Evolutionary conservation across 441 rosid genomes (phyloP).

Genomic region (Euphorbia schlechtendalii): DNA sequence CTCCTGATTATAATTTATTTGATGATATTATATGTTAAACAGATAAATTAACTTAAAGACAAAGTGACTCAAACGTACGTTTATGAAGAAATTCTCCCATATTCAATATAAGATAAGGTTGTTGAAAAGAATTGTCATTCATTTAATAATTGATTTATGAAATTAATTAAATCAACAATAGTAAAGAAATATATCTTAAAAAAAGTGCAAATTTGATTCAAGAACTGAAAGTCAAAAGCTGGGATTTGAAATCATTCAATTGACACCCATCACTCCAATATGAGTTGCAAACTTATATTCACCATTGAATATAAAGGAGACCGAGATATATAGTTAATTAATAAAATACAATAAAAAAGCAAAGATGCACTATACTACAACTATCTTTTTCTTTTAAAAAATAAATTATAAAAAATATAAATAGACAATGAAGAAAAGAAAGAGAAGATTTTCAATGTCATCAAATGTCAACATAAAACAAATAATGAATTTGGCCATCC

Average conservation of each 20-base stretch:
- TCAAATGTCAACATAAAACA: slow-evolving; percentile 28
- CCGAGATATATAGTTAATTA: too few relatives aligned
- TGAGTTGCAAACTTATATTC: slow-evolving; percentile 3
- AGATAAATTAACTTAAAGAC: too few relatives aligned
- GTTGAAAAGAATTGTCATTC: too few relatives aligned
- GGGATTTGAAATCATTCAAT: slow-evolving; percentile 12
- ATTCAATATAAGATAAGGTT: too few relatives aligned
- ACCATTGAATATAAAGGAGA: slow-evolving; percentile 23
- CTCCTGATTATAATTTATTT: too few relatives aligned
- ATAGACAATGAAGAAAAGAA: background rate
- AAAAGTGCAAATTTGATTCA: background rate
- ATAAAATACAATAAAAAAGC: too few relatives aligned
- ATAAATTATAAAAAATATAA: background rate
- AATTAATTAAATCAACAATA: background rate
- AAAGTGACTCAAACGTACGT: too few relatives aligned
- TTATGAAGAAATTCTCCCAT: too few relatives aligned
- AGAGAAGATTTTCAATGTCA: slow-evolving; percentile 1
- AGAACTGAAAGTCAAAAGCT: background rate
- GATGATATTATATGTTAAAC: too few relatives aligned
- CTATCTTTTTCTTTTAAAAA: background rate
- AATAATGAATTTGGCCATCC: slow-evolving; percentile 26
- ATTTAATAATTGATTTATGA: background rate
- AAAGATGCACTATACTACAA: slow-evolving; percentile 3
- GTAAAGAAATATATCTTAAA: background rate
- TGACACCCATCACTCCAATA: slow-evolving; percentile 8